Base-by-base conservation (phyloP, 441 rosid species). In the Populus hybrid region DNA sequence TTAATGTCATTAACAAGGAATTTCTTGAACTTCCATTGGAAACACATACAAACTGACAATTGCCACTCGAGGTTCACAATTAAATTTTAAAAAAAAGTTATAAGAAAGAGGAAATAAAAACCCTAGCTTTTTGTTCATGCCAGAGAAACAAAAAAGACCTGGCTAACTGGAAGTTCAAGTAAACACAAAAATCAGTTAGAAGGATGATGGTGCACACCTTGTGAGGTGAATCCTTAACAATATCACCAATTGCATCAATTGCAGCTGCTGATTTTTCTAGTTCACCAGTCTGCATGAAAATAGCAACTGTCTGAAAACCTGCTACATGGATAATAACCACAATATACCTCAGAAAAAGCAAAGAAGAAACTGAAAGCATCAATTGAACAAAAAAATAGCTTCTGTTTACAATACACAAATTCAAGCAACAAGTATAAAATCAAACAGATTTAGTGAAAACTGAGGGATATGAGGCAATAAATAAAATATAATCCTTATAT, bases 231-330 rank as follows among this genome's bases (percentile, higher is more conserved):
- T 92, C 94, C 83, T 84, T 84, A 75, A 90, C 95, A 40, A 71
- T 38, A 85, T 86, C 85, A 76, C 84, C 86, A 61, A 86, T 72
- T 74, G 78, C 79, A 81, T 73, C 79, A 28, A 81, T 81, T 38
- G 87, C 82, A 78, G 88, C 84, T 74, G 77, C 89, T 71, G 85
- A 87, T 83, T 87, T 91, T 83, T 84, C 90, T 59, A 67, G 76
- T 76, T 91, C 90, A 85, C 89, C 94, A 90, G 90, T 92, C 99
- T 94, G 99, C 98, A 96, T 90, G 92, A 96, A 96, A 96, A 94
- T 89, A 93, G 94, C 93, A 94, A 94, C 96, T 90, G 94, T 89
- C 96, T 93, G 95, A 93, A 93, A 94, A 92, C 95, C 97, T 93
- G 93, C 96, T 93, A 88, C 94, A 90, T 85, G 85, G 87, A 92